Percentiles rank a stretch among this genome's conserved stretches.
Evolutionary conservation across 176 grass and related monocot species (phyloP).

Genomic region (Carex pumila): DNA sequence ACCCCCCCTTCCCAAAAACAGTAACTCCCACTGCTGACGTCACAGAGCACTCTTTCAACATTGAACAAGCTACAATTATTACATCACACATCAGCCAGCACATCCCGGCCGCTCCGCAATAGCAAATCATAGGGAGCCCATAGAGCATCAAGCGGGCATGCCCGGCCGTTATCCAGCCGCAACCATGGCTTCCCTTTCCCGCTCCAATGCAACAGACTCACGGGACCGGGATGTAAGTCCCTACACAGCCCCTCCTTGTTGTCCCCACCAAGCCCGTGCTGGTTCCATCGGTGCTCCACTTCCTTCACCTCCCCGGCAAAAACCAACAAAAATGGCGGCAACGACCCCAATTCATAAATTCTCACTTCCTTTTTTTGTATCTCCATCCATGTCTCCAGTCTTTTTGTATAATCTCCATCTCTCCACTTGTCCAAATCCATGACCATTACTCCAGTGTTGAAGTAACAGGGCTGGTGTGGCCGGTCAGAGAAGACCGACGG

Average conservation of each 20-base stretch:
- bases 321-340: slow-evolving; percentile 82
- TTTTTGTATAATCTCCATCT: slow-evolving; percentile 48
- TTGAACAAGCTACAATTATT: no score
- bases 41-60: neutral
- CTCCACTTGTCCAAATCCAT: slow-evolving; percentile 87
- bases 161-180: slow-evolving; percentile 61
- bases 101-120: slow-evolving; percentile 33
- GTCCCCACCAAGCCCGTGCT: slow-evolving; percentile 93
- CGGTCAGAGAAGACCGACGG: slow-evolving; percentile 49
- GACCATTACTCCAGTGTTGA: slow-evolving; percentile 99
- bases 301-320: slow-evolving; percentile 92
- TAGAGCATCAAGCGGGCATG: slow-evolving; percentile 74
- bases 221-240: slow-evolving; percentile 77
- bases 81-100: slow-evolving; percentile 17
- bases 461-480: slow-evolving; percentile 64
- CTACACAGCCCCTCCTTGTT: slow-evolving; percentile 82
- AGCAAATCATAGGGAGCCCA: slow-evolving; percentile 95
- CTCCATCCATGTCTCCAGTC: slow-evolving; percentile 98
- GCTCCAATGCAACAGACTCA: slow-evolving; percentile 98
- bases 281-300: slow-evolving; percentile 95
- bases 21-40: slow-evolving; percentile 22
- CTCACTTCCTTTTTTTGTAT: slow-evolving; percentile 85
- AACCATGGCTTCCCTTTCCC: slow-evolving; percentile 98
- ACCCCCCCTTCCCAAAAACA: neutral
- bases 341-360: slow-evolving; percentile 89